Evolutionary conservation across 2,329 filamentous ascomycete genomes (phyloP), one percentile per base, ranked within the genome.

Genomic region (Alternaria ventricosa): DNA sequence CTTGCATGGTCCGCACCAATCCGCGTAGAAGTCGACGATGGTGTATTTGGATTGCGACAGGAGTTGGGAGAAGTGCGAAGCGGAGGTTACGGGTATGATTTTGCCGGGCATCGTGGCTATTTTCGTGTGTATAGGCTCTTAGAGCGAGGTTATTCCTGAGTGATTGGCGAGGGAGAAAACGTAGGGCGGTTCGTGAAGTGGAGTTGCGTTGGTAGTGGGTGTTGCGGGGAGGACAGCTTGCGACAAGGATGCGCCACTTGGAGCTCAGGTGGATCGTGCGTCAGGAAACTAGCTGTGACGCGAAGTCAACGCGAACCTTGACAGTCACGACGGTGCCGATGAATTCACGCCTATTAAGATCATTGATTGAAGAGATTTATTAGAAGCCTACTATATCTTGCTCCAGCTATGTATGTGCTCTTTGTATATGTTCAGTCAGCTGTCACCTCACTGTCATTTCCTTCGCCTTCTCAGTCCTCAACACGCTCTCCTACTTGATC

Each of bases 1-100:
- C 71, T 86, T 86, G 81, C 86, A 88, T 27, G 86, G 86, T 2
- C 85, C 85, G 73, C 86, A 87, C 85, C 86, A 88, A 66, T 83
- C 83, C 13, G 84, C 84, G 73, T 84, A 85, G 81, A 85, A 86
- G 75, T 86, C 84, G 72, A 84, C 80, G 59, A 86, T 79, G 58
- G 83, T 81, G 66, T 78, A 79, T 25, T 77, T 78, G 56, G 75
- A 75, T 4, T 74, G 70, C 41, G 71, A 72, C 55, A 80, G 70
- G 27, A 80, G 73, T 43, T 70, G 75, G 28, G 73, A 71, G 72
- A 80, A 79, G 64, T 80, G 78, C 20, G 77, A 66, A 56, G 72
- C 66, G 8, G 75, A 78, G 51, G 71, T 77, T 46, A 79, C 72
- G 49, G 68, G 57, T 50, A 73, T 70, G 63, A 78, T 78, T 30